A percentile compares a stretch with the other conserved stretches of the same genome.
phyloP scores from a whole-genome alignment of 441 rosid species.

The Populus hybrid region DNA sequence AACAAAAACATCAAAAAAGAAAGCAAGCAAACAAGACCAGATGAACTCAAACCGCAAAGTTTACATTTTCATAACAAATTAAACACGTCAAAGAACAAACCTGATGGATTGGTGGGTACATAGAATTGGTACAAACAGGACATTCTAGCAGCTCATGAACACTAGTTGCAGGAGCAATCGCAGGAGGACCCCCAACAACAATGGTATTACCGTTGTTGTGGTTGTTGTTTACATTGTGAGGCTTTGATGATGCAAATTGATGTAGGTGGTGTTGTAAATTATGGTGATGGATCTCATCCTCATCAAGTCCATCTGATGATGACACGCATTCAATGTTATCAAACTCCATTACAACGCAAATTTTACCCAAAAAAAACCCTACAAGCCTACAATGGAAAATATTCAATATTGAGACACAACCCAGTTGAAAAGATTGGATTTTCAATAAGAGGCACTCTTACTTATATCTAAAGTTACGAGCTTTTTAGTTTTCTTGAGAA shows the following conservation, averaged over 20 bases:
- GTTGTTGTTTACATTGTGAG: not conserved
- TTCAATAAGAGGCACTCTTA: not conserved
- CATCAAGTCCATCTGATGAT: slow-evolving; percentile 50
- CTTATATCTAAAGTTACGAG: not conserved
- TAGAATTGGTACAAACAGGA: not conserved
- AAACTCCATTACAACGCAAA: slow-evolving; percentile 42
- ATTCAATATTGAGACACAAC: not conserved
- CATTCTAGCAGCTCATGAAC: slow-evolving; percentile 3
- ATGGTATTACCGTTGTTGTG: not conserved
- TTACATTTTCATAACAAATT: not conserved
- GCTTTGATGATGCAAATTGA: slow-evolving; percentile 1
- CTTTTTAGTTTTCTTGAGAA: not conserved
- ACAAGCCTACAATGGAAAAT: slow-evolving; percentile 4
- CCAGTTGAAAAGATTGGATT: not conserved
- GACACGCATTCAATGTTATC: slow-evolving; percentile 74
- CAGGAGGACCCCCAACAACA: not conserved
- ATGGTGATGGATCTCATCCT: slow-evolving; percentile 64
- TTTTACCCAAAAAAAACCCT: not conserved
- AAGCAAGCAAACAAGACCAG: not conserved
- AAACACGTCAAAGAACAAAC: not conserved
- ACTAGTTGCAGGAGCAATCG: not conserved
- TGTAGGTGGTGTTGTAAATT: slow-evolving; percentile 9
- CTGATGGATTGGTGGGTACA: slow-evolving; percentile 2
- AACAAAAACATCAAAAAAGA: slow-evolving; percentile 6
- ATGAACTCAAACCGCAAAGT: not conserved